Base-by-base conservation (phyloP, 2,329 filamentous ascomycete genomes). In the Canariomyces notabilis region DNA sequence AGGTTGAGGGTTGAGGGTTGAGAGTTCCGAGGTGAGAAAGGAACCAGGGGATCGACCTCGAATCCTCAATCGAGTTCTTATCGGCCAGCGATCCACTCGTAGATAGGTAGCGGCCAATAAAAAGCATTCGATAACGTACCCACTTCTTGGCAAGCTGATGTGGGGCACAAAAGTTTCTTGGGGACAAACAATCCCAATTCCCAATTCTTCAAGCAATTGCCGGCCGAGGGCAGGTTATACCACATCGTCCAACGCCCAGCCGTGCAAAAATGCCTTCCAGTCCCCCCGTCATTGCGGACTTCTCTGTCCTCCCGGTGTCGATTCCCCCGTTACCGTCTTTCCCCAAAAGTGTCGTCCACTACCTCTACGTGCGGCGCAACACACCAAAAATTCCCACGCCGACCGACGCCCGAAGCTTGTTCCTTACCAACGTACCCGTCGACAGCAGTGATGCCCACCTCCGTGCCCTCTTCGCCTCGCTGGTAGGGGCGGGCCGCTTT, bases 391-490 rank as follows among this genome's bases (percentile, higher is more conserved):
- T 87, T 33, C 81, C 87, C 12, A 85, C 85, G 6, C 73, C 77
- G 44, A 77, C 86, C 64, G 85, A 91, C 57, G 71, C 80, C 14
- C 83, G 90, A 57, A 89, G 87, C 51, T 75, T 98, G 15, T 98
- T 95, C 67, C 64, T 95, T n/a, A 86, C 90, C 53, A 97, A 98
- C 60, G 70, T 94, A 1, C 93, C 93, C 6, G 74, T 85, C 52
- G 90, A 96, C 62, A 83, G 88, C 49, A 94, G 88, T 4, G 83
- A 88, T 46, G 65, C 73, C 1, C 87, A 90, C 58, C 75, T 97
- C 34, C 82, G 88, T 36, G 74, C 82, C 34, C 70, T 97, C 0
- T 94, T 97, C 57, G 70, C 79, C 1, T 72, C 76, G 1, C 77
- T 94, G 14, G 75, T 96, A 0, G 85, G 87, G 7, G 82, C 85